Base-by-base conservation (phyloP, 805 yeast genomes). In the Monosporozyma aquatica region DNA sequence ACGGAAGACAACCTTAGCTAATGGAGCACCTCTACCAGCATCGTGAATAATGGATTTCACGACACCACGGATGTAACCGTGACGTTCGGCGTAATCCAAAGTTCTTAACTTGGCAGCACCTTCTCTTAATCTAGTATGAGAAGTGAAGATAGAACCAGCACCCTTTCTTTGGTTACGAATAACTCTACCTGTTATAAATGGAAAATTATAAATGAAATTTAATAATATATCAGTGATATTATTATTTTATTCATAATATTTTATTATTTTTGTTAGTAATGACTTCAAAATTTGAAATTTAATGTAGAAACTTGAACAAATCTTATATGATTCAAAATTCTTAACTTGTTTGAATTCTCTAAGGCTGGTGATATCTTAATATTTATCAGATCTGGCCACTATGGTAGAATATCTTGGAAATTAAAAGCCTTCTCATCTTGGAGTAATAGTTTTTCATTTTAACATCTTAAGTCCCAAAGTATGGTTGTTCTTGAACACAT, bases 111-210 rank as follows among this genome's bases (percentile, higher is more conserved):
- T 90, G 71, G 98, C 98, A 71, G 98, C 97, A 74, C 98, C 98
- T 78, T 92, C 86, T 85, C 98, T 87, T 75, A 92, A 86, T 78
- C 97, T 90, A 81, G 97, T 90, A 92, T 90, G 95, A 68, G 98
- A 82, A 71, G 95, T 83, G 87, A 92, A 92, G 82, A 92, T 87
- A 68, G 97, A 90, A 71, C 98, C 97, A 75, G 96, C 95, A 84
- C 97, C 97, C 80, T 92, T 92, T 87, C 99, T 89, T 83, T 92
- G 99, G 83, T 92, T 92, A 80, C 98, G 95, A 80, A 92, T 92
- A 77, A 92, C 99, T 83, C 97, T 87, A 85, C 95, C 95, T 80
- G 64, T 64, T 43, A n/a, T n/a, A n/a, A n/a, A n/a, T n/a, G 22
- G 30, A 43, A 51, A 46, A 17, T 14, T 36, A 8, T 27, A 15